Conservation (phyloP, 495 filamentous ascomycete genomes). For the Recurvomyces mirabilis region DNA sequence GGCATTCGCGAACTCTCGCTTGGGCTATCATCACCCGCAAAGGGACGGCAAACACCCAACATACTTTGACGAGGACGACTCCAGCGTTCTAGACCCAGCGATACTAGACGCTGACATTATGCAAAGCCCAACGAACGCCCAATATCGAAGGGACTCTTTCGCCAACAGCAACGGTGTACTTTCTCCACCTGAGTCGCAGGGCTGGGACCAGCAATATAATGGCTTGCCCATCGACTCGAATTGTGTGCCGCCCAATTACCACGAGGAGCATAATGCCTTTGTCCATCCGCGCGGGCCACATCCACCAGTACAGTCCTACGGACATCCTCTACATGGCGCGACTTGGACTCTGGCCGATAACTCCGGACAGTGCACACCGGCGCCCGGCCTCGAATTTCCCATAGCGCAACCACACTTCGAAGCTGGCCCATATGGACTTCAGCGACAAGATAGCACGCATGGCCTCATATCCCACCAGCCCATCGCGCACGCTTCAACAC, state of each 20-base stretch:
- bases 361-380: slow-evolving; percentile 36
- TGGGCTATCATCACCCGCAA: slow-evolving; percentile 24
- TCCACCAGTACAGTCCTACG: slow-evolving; percentile 23
- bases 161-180: slow-evolving; percentile 16
- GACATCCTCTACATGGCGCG: slow-evolving; percentile 28
- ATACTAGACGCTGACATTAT: slow-evolving; percentile 25
- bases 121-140: slow-evolving; percentile 24
- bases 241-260: slow-evolving; percentile 12
- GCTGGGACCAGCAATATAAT: slow-evolving; percentile 27
- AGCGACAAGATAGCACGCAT: slow-evolving; percentile 28
- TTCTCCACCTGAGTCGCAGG: slow-evolving; percentile 15
- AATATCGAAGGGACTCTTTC: slow-evolving; percentile 21
- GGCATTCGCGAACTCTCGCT: slow-evolving; percentile 14
- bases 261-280: slow-evolving; percentile 41
- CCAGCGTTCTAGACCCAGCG: slow-evolving; percentile 28
- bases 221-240: slow-evolving; percentile 25
- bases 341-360: slow-evolving; percentile 28
- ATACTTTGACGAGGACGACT: slow-evolving; percentile 29
- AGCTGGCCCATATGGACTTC: slow-evolving; percentile 35
- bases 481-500: slow-evolving; percentile 24
- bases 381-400: slow-evolving; percentile 25
- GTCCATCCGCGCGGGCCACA: slow-evolving; percentile 35
- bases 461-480: slow-evolving; percentile 23
- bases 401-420: slow-evolving; percentile 31
- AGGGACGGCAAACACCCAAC: slow-evolving; percentile 19